These are phyloP conservation scores for Huiozyma sinensis DNA, from an alignment of 805 yeast species.

Conservation along the genomic window DNA sequence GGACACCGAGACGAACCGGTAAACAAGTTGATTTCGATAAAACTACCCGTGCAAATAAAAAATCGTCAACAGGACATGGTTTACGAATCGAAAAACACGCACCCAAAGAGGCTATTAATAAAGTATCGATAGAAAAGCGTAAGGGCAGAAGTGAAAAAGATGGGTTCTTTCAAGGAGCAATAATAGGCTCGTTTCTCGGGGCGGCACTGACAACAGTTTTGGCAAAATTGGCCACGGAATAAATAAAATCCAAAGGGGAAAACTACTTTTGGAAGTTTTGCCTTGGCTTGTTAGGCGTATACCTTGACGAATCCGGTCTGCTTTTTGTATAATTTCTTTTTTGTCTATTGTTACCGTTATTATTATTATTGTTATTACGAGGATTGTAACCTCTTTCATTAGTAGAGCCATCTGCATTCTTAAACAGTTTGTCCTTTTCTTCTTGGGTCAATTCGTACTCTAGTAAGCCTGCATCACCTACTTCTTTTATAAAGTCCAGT, in stretches of 20 bases:
- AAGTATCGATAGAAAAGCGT: neutral
- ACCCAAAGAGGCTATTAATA: too few relatives aligned
- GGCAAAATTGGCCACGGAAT: slow-evolving; percentile 3
- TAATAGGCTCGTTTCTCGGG: slow-evolving; percentile 24
- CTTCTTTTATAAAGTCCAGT: slow-evolving; percentile 32
- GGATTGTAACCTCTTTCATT: slow-evolving; percentile 8
- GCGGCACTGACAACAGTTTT: slow-evolving; percentile 18
- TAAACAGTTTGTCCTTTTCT: slow-evolving; percentile 27
- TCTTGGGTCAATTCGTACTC: slow-evolving; percentile 22
- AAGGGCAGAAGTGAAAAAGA: slow-evolving; percentile 2
- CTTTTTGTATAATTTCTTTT: neutral
- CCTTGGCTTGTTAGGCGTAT: too few relatives aligned
- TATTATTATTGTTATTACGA: slow-evolving; percentile 1
- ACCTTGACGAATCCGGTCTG: too few relatives aligned
- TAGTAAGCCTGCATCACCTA: slow-evolving; percentile 26
- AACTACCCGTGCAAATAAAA: too few relatives aligned
- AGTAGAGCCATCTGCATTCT: slow-evolving; percentile 6
- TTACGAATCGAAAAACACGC: neutral
- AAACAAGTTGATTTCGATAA: neutral
- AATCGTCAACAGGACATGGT: too few relatives aligned
- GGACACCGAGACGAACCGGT: neutral
- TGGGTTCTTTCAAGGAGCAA: slow-evolving; percentile 19
- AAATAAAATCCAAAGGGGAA: neutral
- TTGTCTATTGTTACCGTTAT: slow-evolving; percentile 1
- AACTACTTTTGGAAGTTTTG: too few relatives aligned